Evolutionary conservation across 805 yeast genomes (phyloP).

Genomic region (Zygoascus bituminiphila): DNA sequence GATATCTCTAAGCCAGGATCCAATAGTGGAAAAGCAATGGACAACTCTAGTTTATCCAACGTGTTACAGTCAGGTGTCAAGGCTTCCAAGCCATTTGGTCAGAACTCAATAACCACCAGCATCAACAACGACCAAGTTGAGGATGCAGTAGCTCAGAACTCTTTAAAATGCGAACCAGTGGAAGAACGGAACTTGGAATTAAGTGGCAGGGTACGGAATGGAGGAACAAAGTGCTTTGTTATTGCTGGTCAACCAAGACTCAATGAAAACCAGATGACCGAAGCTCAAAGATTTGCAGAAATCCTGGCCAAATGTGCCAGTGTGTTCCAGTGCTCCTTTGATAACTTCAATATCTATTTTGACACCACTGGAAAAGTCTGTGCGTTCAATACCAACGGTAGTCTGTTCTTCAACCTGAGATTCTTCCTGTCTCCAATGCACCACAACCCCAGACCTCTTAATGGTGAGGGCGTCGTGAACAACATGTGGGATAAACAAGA

Average conservation of each 20-base stretch:
- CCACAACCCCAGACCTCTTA: conserved; percentile 15
- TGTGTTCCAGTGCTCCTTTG: conserved; percentile 18
- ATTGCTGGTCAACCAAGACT: conserved; percentile 2
- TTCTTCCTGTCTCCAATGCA: conserved; percentile 13
- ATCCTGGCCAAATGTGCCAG: conserved; percentile 10
- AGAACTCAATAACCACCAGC: not conserved
- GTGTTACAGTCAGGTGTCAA: not conserved
- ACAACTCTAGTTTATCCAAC: not conserved
- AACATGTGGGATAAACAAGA: not conserved
- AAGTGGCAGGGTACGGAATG: not conserved
- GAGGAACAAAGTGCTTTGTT: conserved; percentile 4
- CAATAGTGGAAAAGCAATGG: not conserved
- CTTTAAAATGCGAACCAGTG: conserved; percentile 1
- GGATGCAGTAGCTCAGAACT: not conserved
- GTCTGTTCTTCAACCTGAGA: conserved; percentile 30
- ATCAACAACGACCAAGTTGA: not conserved
- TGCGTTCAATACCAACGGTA: conserved; percentile 33
- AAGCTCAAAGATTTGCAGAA: conserved; percentile 13
- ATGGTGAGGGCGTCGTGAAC: not conserved
- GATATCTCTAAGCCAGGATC: not conserved
- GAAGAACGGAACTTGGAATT: conserved; percentile 1
- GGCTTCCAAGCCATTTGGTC: not conserved
- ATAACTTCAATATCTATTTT: conserved; percentile 24
- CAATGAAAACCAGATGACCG: conserved; percentile 7
- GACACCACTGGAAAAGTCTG: conserved; percentile 21